A percentile compares a stretch with the other conserved stretches of the same genome.
These are phyloP conservation scores for Alloteropsis angusta DNA, from an alignment of 202 grass and related monocot species.

Conservation along the genomic window DNA sequence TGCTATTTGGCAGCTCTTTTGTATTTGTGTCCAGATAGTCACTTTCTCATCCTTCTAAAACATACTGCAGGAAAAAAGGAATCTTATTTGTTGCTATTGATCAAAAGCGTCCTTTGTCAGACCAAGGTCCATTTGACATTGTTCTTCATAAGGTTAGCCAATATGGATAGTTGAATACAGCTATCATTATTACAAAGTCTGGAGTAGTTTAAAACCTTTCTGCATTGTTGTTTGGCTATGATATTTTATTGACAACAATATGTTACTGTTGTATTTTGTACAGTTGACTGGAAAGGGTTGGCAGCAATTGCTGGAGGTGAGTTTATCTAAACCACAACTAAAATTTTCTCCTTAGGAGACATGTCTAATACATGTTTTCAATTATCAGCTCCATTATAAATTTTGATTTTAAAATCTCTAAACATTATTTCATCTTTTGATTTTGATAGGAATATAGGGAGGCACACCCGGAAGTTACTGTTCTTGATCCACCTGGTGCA, in stretches of 20 bases:
- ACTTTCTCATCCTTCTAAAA: constrained; percentile 19
- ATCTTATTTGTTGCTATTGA: constrained; percentile 80
- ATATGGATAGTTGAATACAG: background rate
- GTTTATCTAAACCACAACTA: constrained; percentile 32
- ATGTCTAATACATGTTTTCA: constrained; percentile 4
- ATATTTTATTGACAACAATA: constrained; percentile 3
- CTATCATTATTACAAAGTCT: background rate
- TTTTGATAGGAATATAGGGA: constrained; percentile 61
- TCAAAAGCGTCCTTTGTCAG: constrained; percentile 45
- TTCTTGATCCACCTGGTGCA: constrained; percentile 73
- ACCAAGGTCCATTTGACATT: constrained; percentile 88
- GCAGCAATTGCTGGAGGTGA: constrained; percentile 71
- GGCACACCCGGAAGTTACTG: constrained; percentile 75
- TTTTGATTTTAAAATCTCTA: background rate
- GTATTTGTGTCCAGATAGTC: background rate
- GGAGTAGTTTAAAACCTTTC: background rate
- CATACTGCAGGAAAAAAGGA: constrained; percentile 63
- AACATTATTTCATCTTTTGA: background rate
- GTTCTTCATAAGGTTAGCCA: constrained; percentile 79
- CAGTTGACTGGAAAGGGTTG: constrained; percentile 85
- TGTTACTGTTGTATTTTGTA: background rate
- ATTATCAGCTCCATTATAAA: background rate
- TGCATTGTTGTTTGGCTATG: background rate
- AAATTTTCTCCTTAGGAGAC: background rate
- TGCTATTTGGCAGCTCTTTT: constrained; percentile 6